phyloP scores from a whole-genome alignment of 306 rosid species.

The Styphnolobium japonicum region DNA sequence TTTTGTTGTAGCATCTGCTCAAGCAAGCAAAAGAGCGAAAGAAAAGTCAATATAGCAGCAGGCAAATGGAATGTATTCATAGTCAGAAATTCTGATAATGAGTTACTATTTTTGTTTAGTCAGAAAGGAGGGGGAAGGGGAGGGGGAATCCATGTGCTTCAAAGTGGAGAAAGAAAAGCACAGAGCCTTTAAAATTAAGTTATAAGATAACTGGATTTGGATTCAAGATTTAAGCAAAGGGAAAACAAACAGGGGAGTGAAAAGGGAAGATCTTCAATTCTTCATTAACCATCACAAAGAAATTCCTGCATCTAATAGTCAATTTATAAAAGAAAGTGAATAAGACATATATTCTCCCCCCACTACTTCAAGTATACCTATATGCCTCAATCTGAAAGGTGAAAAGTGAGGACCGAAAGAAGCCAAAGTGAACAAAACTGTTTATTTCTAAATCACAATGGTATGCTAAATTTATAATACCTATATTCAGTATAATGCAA shows the following conservation, averaged over 20 bases:
- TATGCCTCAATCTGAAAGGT: not conserved
- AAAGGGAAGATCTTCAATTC: not conserved
- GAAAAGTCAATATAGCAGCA: constrained; percentile 2
- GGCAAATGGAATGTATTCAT: not conserved
- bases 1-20: constrained; percentile 48
- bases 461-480: not conserved
- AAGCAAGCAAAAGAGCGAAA: constrained; percentile 30
- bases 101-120: not conserved
- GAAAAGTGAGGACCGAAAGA: not conserved
- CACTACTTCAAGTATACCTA: not conserved
- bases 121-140: not conserved
- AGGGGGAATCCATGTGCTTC: not conserved
- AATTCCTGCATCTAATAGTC: not conserved
- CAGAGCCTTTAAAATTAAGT: not conserved
- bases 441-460: not conserved
- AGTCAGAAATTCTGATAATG: not conserved
- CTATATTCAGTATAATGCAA: not conserved
- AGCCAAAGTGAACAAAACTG: constrained; percentile 18
- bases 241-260: not conserved
- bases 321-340: not conserved
- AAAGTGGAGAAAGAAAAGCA: not conserved
- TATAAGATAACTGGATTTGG: not conserved
- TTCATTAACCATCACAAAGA: not conserved
- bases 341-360: not conserved
- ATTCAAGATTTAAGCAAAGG: not conserved